Evolutionary conservation across 2,329 filamentous ascomycete species (phyloP), one percentile per base, ranked within the genome.

Genomic region (Orbilia ellipsospora): DNA sequence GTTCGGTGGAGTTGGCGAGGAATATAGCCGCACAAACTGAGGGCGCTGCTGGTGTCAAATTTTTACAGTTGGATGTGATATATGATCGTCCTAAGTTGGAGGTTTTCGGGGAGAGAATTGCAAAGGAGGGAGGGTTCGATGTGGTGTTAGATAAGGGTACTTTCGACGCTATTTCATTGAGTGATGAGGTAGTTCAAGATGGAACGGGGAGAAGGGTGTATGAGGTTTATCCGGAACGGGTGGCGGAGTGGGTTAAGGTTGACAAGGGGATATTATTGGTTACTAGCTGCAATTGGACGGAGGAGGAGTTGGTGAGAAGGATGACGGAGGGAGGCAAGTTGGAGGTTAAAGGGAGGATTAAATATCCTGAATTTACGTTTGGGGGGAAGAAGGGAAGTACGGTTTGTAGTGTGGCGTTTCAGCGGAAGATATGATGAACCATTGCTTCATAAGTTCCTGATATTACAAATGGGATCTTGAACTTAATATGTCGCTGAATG

Each of bases 231-330:
- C 87, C 88, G 56, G 85, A 86, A 55, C 88, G 88, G 62, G 89
- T 94, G 36, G 84, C 90, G 76, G 83, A 83, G 28, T 85, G 98
- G 77, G 86, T 98, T 61, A 89, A 88, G 79, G 84, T 83, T 0
- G 76, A 66, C 31, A 90, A 90, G 0, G 92, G 92, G 0, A 85
- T 92, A 23, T 87, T 98, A 79, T 83, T 97, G 73, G 88, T 99
- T 64, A 98, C 95, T 65, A 97, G 93, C 82, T 99, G 95, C 82
- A 99, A 99, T 83, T 99, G 95, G 95, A 98, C 94, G 0, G 93
- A 95, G 84, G 87, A 89, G 48, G 95, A 99, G 84, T 83, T 99
- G 80, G 85, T 87, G 74, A 83, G 83, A 15, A 98, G 94, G 93
- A 95, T 98, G 81, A 88, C 87, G 1, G 82, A 73, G 18, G 77